Conservation (phyloP, 257 asterid species). For the Ligustrum vulgare region DNA sequence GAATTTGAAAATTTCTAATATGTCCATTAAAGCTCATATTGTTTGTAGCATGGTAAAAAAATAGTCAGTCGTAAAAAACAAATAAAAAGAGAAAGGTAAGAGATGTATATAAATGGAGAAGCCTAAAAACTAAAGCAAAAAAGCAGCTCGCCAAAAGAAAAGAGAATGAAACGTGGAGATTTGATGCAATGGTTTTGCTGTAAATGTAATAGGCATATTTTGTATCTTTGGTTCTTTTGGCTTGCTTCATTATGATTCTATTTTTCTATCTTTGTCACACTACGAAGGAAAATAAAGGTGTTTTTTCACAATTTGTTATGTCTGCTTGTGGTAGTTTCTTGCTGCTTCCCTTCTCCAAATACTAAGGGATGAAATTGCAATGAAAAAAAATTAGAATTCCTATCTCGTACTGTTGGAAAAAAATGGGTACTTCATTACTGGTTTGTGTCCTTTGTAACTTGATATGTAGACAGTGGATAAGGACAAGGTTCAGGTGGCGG, state of each 20-base stretch:
- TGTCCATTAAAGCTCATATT: not conserved
- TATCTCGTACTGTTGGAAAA: not conserved
- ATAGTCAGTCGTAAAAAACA: not conserved
- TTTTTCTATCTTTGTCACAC: not conserved
- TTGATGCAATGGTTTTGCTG: not conserved
- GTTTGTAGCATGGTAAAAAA: not conserved
- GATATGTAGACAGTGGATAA: not conserved
- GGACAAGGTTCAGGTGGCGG: not conserved
- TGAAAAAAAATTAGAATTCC: not conserved
- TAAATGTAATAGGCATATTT: not conserved
- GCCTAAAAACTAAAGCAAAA: too few species aligned
- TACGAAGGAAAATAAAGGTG: not conserved
- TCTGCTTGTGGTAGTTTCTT: not conserved
- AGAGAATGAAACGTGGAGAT: not conserved
- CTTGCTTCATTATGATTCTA: not conserved
- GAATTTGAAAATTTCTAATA: not conserved
- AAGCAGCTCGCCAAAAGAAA: not conserved
- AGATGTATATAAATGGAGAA: too few species aligned
- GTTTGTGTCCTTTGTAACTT: not conserved
- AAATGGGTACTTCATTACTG: not conserved
- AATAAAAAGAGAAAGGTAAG: not conserved
- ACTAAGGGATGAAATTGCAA: not conserved
- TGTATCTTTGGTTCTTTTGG: not conserved
- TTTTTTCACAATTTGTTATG: not conserved
- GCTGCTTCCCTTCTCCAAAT: not conserved